Percentiles rank a stretch among this genome's conserved stretches.
phyloP scores from a whole-genome alignment of 169 alveolate genomes.

The Cryptosporidium muris region DNA sequence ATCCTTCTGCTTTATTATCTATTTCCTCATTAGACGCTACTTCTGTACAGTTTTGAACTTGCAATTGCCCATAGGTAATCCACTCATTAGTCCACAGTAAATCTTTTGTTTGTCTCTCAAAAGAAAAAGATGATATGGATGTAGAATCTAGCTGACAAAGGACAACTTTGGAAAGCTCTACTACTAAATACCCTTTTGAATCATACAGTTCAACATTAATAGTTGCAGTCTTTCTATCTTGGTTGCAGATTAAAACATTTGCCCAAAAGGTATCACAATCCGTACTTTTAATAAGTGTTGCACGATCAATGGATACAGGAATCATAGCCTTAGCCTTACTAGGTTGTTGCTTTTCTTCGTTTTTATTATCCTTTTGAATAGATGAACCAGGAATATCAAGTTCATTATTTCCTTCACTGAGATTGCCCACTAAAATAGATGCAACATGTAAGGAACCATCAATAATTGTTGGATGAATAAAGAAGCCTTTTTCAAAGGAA shows the following conservation, averaged over 20 bases:
- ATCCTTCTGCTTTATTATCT: no score
- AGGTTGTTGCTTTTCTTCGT: neutral
- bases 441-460: conserved; percentile 80
- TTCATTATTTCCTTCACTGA: conserved; percentile 13
- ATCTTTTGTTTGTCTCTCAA: neutral
- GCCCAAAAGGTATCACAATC: conserved; percentile 72
- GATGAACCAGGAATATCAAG: no score
- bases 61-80: neutral
- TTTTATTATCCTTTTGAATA: no score
- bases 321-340: conserved; percentile 74
- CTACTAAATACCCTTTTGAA: conserved; percentile 41
- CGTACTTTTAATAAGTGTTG: conserved; percentile 13
- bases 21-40: no score
- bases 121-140: neutral
- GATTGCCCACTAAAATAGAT: conserved; percentile 44
- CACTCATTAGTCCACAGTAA: conserved; percentile 51
- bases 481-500: conserved; percentile 75
- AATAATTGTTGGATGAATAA: conserved; percentile 77
- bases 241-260: conserved; percentile 28
- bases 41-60: no score
- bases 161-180: conserved; percentile 10
- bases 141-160: neutral
- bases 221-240: conserved; percentile 27
- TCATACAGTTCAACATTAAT: conserved; percentile 36
- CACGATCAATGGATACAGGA: conserved; percentile 76